Percentiles rank a stretch among this genome's conserved stretches.
phyloP scores from a whole-genome alignment of 2,329 filamentous ascomycete species.

The Stachybotrys chlorohalonatus region DNA sequence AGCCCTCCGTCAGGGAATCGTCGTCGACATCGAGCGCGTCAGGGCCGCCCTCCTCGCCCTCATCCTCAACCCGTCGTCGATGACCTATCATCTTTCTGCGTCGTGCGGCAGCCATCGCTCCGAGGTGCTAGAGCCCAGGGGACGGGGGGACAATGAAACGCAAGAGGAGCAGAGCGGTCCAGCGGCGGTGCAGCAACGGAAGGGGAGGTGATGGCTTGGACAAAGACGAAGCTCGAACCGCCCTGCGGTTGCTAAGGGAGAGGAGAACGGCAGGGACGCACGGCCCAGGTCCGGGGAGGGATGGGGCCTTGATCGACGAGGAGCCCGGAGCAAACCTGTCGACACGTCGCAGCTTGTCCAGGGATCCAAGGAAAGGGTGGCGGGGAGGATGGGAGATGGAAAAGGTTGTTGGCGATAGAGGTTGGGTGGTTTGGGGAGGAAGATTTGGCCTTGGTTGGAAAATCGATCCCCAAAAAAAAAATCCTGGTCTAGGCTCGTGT shows the following conservation, averaged over 20 bases:
- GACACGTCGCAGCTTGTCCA: background rate
- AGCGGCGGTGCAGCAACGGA: slow-evolving; percentile 3
- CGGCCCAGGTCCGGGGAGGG: slow-evolving; percentile 5
- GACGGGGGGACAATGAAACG: background rate
- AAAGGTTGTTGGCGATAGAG: slow-evolving; percentile 6
- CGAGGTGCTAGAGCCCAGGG: slow-evolving; percentile 1
- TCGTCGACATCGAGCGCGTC: slow-evolving; percentile 52
- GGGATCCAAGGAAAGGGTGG: background rate
- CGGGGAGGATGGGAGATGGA: background rate
- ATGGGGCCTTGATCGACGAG: background rate
- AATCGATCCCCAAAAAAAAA: background rate
- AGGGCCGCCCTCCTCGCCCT: slow-evolving; percentile 54
- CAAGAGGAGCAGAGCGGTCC: background rate
- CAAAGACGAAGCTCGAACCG: slow-evolving; percentile 13
- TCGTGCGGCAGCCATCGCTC: slow-evolving; percentile 31
- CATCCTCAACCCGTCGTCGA: slow-evolving; percentile 60
- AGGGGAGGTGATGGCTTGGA: slow-evolving; percentile 5
- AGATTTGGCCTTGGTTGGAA: background rate
- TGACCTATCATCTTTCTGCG: slow-evolving; percentile 59
- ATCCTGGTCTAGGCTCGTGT: background rate
- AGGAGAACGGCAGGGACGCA: slow-evolving; percentile 6
- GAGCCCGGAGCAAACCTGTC: background rate
- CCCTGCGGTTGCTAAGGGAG: slow-evolving; percentile 11
- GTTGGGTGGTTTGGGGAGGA: slow-evolving; percentile 18
- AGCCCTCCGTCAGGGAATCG: slow-evolving; percentile 58